Conservation (phyloP, 75 land plant genomes). For the Ceratopteris richardii region DNA sequence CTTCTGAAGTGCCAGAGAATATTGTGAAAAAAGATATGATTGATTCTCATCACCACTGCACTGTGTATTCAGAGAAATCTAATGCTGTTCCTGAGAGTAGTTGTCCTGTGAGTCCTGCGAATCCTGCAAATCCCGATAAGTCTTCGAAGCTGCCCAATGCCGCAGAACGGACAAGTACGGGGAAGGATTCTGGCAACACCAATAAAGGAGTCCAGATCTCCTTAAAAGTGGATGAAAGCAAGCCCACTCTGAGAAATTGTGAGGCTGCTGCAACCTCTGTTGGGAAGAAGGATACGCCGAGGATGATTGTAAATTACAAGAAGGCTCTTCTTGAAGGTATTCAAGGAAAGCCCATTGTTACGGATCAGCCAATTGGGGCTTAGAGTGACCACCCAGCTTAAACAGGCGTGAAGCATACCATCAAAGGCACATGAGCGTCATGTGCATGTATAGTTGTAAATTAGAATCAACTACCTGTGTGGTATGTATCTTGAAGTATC, state of each 20-base stretch:
- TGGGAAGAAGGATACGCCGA: not conserved
- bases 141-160: no score
- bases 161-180: not conserved
- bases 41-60: no score
- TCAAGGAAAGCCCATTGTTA: not conserved
- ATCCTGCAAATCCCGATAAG: no score
- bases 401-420: no score
- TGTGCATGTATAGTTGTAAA: no score
- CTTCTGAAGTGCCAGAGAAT: not conserved
- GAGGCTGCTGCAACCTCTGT: not conserved
- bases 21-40: no score
- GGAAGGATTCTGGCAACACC: not conserved
- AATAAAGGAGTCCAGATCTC: not conserved
- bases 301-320: not conserved
- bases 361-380: not conserved
- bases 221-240: not conserved
- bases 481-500: no score
- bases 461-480: no score
- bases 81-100: no score
- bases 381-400: no score
- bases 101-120: not conserved
- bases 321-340: constrained; percentile 2
- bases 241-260: not conserved
- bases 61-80: no score
- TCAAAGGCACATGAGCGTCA: no score